Base-by-base conservation (phyloP, 805 yeast genomes). In the Diddensiella transvaalensis region DNA sequence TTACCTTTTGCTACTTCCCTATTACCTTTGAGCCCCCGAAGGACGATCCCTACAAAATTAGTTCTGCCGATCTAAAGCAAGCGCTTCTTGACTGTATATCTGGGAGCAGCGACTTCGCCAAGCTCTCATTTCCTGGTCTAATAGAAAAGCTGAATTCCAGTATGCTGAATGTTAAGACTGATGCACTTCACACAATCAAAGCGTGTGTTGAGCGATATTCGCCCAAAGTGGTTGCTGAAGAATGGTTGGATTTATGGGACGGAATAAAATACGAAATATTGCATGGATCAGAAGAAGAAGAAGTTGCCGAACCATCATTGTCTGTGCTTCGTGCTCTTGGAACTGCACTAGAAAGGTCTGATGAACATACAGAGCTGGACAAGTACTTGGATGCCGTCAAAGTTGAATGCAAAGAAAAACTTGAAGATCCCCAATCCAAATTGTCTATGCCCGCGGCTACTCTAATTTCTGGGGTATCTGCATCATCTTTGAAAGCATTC, bases 1-100 rank as follows among this genome's bases (percentile, higher is more conserved):
- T 85, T 30, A 73, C 87, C 36, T 95, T 91, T 63, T 93, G 99
- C 66, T 93, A 93, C 68, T 93, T 91, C 70, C 99, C 99, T 10
- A 90, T 93, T 38, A 85, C 96, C 1, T 93, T 95, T 68, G 82
- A 82, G 49, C 96, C 98, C 1, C 96, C 98, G 2, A 72, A 75
- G 56, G 87, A 87, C 63, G 96, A 91, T 58, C 90, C 93, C 0
- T 88, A 89, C 63, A 80, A 82, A 53, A 85, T 88, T 54, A 80
- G 96, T 0, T 79, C 88, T 1, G 77, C 74, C 1, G 85, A 88
- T 46, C 71, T 95, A 56, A 87, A 87, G 60, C 39, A 59, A 8
- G 74, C 78, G 4, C 70, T 93, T 47, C 73, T 90, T 56, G 56
- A 60, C 1, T 83, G 90, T 2, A 72, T 88, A 39, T 72, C 87